Conservation (phyloP, 495 filamentous ascomycete species). For the Collariella sp. region DNA sequence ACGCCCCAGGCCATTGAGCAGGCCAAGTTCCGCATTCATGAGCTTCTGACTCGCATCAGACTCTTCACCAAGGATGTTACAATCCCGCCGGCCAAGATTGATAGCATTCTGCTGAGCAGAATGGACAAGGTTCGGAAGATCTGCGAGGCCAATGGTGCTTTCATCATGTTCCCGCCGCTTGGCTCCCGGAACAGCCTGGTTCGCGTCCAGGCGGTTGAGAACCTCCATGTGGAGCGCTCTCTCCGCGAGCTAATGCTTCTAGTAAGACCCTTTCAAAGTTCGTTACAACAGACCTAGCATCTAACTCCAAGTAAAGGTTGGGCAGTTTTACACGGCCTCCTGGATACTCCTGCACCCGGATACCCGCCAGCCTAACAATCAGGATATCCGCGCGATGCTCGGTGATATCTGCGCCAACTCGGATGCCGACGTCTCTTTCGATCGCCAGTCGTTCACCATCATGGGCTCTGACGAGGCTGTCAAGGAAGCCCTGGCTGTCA, state of each 20-base stretch:
- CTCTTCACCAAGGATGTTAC: slow-evolving; percentile 86
- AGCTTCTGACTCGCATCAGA: slow-evolving; percentile 65
- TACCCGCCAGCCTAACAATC: slow-evolving; percentile 51
- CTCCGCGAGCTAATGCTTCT: slow-evolving; percentile 90
- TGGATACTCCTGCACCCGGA: slow-evolving; percentile 89
- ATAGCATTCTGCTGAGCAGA: slow-evolving; percentile 82
- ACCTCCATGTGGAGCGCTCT: slow-evolving; percentile 86
- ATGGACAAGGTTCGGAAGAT: slow-evolving; percentile 96
- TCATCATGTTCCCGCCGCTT: slow-evolving; percentile 79
- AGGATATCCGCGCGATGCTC: slow-evolving; percentile 80
- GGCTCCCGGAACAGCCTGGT: slow-evolving; percentile 71
- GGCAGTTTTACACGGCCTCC: slow-evolving; percentile 94
- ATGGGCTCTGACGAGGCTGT: slow-evolving; percentile 92
- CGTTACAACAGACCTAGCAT: neutral
- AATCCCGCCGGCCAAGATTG: slow-evolving; percentile 80
- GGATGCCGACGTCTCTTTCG: slow-evolving; percentile 87
- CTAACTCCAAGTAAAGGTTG: slow-evolving; percentile 51
- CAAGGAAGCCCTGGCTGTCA: slow-evolving; percentile 84
- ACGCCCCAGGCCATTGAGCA: slow-evolving; percentile 66
- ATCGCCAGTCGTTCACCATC: slow-evolving; percentile 87
- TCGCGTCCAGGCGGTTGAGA: slow-evolving; percentile 84
- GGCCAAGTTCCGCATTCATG: slow-evolving; percentile 82
- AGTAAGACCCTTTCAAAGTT: slow-evolving; percentile 40
- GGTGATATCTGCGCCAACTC: slow-evolving; percentile 94
- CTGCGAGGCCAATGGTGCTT: slow-evolving; percentile 91